Evolutionary conservation across 352 stramenopile species (phyloP).

Genomic region (Phytophthora pseudosyringae): DNA sequence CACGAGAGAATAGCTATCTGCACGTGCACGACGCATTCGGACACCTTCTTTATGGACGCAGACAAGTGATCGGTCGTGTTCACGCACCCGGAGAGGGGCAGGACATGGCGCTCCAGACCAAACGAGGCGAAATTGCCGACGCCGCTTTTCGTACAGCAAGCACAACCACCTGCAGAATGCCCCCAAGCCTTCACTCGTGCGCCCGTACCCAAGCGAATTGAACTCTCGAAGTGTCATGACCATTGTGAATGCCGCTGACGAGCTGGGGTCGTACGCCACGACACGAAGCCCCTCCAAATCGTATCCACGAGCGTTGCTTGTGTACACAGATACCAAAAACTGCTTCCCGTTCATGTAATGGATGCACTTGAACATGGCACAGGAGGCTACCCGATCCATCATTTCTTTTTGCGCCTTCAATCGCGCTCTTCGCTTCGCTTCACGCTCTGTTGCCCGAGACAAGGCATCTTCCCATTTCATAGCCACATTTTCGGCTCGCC

Average conservation of each 20-base stretch:
- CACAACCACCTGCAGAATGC: constrained; percentile 71
- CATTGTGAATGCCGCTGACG: constrained; percentile 44
- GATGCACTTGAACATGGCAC: constrained; percentile 44
- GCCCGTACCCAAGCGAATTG: constrained; percentile 55
- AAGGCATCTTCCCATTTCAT: constrained; percentile 62
- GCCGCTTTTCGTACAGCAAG: constrained; percentile 61
- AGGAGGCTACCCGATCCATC: constrained; percentile 26
- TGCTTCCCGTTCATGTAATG: constrained; percentile 53
- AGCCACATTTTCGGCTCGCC: constrained; percentile 46
- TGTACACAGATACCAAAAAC: constrained; percentile 52
- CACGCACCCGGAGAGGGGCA: constrained; percentile 56
- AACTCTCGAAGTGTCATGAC: constrained; percentile 54
- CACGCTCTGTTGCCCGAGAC: constrained; percentile 33
- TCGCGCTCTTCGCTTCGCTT: constrained; percentile 11
- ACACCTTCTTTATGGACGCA: constrained; percentile 74
- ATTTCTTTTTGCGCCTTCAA: constrained; percentile 27
- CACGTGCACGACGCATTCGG: constrained; percentile 12
- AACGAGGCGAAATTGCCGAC: constrained; percentile 55
- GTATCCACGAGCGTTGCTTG: constrained; percentile 52
- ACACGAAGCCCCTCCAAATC: constrained; percentile 54
- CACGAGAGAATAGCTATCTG: constrained; percentile 32
- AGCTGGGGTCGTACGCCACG: constrained; percentile 57
- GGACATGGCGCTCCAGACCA: constrained; percentile 66
- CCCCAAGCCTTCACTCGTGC: constrained; percentile 42
- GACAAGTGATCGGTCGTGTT: constrained; percentile 52